Percentiles rank a stretch among this genome's conserved stretches.
Evolutionary conservation across 139 green algal species (phyloP).

Genomic region (Chlamydomonas applanata): DNA sequence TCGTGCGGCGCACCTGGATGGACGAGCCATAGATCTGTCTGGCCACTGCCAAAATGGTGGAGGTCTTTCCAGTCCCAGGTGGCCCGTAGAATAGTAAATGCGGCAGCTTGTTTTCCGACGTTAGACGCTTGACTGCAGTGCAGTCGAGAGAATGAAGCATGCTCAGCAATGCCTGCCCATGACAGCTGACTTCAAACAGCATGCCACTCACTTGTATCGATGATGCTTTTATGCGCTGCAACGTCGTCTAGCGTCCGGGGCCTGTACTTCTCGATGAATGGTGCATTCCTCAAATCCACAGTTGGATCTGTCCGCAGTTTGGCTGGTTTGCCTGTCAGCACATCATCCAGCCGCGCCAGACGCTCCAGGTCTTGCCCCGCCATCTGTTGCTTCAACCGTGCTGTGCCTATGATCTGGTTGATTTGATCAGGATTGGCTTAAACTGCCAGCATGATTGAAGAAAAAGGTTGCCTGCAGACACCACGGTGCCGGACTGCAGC

Average conservation of each 20-base stretch:
- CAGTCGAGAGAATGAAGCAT: neutral
- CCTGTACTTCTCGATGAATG: slow-evolving; percentile 92
- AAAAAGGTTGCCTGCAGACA: too few relatives aligned
- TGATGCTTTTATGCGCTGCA: slow-evolving; percentile 93
- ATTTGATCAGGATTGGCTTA: too few relatives aligned
- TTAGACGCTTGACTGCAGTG: slow-evolving; percentile 74
- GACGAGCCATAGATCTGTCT: slow-evolving; percentile 85
- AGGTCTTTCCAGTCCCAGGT: slow-evolving; percentile 98
- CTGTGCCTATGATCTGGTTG: too few relatives aligned
- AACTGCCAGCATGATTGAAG: too few relatives aligned
- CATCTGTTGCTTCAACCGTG: too few relatives aligned
- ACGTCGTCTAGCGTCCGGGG: slow-evolving; percentile 91
- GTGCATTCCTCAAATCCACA: slow-evolving; percentile 18
- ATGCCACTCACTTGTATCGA: slow-evolving; percentile 87
- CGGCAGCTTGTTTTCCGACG: slow-evolving; percentile 80
- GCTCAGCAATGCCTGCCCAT: neutral
- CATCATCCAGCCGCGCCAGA: too few relatives aligned
- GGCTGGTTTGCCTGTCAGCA: too few relatives aligned
- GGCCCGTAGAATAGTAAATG: slow-evolving; percentile 98
- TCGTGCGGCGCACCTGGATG: slow-evolving; percentile 33
- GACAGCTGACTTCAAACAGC: neutral
- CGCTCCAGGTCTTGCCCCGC: too few relatives aligned
- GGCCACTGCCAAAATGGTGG: slow-evolving; percentile 91
- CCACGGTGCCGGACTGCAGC: too few relatives aligned
- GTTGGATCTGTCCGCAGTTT: slow-evolving; percentile 16